Evolutionary conservation across 257 asterid species (phyloP).

Genomic region (Thymus quinquecostatus): DNA sequence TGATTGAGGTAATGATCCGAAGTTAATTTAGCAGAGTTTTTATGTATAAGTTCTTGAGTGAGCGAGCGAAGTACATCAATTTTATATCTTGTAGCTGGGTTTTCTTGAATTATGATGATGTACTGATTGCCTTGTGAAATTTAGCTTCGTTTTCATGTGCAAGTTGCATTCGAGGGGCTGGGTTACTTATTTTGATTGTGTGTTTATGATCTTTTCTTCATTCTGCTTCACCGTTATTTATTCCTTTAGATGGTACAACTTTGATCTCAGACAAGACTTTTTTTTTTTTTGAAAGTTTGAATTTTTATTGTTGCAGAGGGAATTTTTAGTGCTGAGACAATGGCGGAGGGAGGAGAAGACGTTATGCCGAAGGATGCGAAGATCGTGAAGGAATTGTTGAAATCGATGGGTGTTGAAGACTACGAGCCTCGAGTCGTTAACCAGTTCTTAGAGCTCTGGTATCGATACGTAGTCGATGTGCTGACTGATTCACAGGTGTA

Average conservation of each 20-base stretch:
- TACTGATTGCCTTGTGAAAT: not conserved
- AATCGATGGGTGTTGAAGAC: conserved; percentile 90
- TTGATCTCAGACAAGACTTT: not conserved
- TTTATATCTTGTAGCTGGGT: not conserved
- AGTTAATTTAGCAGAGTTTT: not conserved
- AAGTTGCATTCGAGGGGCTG: conserved; percentile 6
- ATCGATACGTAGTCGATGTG: conserved; percentile 76
- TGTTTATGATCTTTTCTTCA: not conserved
- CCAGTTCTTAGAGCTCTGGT: conserved; percentile 84
- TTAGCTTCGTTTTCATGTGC: not conserved
- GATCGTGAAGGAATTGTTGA: conserved; percentile 74
- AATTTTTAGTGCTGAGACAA: conserved; percentile 29
- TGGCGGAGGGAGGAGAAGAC: conserved; percentile 79
- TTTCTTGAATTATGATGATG: conserved; percentile 1
- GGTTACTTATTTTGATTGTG: not conserved
- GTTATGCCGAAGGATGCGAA: conserved; percentile 88
- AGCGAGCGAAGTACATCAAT: not conserved
- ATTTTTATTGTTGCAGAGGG: conserved; percentile 23
- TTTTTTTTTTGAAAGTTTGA: too few species aligned
- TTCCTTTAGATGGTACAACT: not conserved
- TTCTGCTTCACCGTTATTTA: not conserved
- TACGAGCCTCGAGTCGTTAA: conserved; percentile 85
- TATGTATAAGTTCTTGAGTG: too few species aligned
- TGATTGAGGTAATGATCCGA: conserved; percentile 20
- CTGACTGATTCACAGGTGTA: conserved; percentile 80